phyloP scores from a whole-genome alignment of 306 rosid genomes.

The Senna tora region DNA sequence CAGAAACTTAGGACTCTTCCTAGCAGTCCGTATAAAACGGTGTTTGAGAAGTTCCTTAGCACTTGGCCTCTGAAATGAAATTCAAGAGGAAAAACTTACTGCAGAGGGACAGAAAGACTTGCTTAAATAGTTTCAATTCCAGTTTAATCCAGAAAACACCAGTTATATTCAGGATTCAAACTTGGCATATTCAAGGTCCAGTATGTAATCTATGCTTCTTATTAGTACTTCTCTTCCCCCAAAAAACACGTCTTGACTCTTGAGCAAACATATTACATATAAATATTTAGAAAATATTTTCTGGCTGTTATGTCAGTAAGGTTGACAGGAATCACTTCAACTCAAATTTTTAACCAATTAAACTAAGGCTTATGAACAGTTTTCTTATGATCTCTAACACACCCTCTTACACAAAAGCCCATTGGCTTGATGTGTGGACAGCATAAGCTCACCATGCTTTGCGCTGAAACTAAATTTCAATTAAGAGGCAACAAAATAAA shows the following conservation, averaged over 20 bases:
- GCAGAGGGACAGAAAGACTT: neutral
- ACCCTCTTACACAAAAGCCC: neutral
- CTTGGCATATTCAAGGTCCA: neutral
- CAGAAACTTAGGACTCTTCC: constrained; percentile 23
- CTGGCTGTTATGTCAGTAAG: neutral
- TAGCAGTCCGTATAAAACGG: constrained; percentile 15
- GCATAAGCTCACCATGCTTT: neutral
- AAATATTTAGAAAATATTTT: neutral
- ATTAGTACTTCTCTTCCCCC: neutral
- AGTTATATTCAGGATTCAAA: neutral
- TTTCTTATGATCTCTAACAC: neutral
- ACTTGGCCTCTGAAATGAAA: constrained; percentile 23
- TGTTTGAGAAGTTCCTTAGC: constrained; percentile 30
- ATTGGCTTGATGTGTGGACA: neutral
- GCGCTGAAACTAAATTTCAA: neutral
- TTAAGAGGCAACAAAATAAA: neutral
- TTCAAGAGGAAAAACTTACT: neutral
- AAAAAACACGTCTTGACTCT: neutral
- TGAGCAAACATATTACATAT: constrained; percentile 2
- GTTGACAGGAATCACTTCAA: neutral
- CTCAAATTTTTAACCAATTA: neutral
- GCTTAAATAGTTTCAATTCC: neutral
- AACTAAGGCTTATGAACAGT: neutral
- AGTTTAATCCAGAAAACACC: neutral
- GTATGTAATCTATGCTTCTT: constrained; percentile 5